phyloP scores from a whole-genome alignment of 345 rosid species.

The Eucalyptus viminalis region DNA sequence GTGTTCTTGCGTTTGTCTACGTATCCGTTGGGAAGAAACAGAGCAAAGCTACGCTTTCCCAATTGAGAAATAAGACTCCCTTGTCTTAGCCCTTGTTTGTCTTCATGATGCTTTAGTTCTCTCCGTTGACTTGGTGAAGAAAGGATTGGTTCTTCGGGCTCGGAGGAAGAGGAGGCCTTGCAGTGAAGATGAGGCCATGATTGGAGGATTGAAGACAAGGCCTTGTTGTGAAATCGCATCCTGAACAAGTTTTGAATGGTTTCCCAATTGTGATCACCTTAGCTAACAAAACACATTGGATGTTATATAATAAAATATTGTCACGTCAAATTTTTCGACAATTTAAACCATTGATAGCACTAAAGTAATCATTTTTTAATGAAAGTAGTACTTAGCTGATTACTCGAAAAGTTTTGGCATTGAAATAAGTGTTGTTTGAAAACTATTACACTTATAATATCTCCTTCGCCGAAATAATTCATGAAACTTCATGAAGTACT shows the following conservation, averaged over 20 bases:
- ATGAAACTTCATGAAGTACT: not conserved
- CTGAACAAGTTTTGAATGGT: too few species aligned
- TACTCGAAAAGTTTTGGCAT: too few species aligned
- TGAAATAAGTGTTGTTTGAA: too few species aligned
- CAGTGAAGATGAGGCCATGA: too few species aligned
- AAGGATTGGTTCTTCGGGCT: not conserved
- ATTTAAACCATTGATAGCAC: too few species aligned
- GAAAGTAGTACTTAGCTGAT: too few species aligned
- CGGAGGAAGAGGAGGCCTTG: not conserved
- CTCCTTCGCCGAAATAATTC: not conserved
- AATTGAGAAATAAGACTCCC: not conserved
- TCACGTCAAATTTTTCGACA: rapidly evolving
- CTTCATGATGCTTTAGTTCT: not conserved
- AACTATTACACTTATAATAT: too few species aligned
- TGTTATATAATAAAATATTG: too few species aligned
- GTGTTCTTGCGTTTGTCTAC: not conserved
- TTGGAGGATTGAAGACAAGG: too few species aligned
- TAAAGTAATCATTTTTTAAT: too few species aligned
- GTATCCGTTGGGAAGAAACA: not conserved
- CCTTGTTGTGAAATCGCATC: too few species aligned
- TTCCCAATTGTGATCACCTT: rapidly evolving
- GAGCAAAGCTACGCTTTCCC: not conserved
- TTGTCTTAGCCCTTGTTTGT: not conserved
- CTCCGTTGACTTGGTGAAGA: not conserved
- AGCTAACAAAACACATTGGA: too few species aligned